Evolutionary conservation across 108 stramenopile species (phyloP), one percentile per base, ranked within the genome.

Genomic region (Cyclotella atomus): DNA sequence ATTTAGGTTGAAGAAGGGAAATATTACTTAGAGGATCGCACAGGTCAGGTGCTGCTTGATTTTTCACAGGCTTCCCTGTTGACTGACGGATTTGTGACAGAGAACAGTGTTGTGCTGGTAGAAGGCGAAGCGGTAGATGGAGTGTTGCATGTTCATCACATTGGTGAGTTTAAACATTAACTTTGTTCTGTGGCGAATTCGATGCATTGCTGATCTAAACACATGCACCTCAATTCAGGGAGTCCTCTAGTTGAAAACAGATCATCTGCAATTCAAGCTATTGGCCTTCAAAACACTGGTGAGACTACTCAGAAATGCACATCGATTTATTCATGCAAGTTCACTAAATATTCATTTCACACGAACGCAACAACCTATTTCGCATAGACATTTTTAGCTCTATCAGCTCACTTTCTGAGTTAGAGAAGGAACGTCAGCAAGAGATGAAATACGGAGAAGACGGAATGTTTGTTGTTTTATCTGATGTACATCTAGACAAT

Each of bases 401-500:
- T 23, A 87, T 88, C 52, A 79, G 83, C 32, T 83, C 88, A 17
- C 75, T 88, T 52, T 76, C 89, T 33, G 83, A 89, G 61, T 47
- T 83, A 16, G 75, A 79, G 44, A 84, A 86, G 71, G 64, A 82
- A 19, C 86, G 86, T 41, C 52, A 86, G 23, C 68, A 88, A 65
- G 83, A 89, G 66, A 69, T 85, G 63, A 65, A 72, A 64, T 71
- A 86, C 55, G 76, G 65, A 21, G 59, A 67, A 61, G 88, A 91
- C 28, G 77, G 87, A 9, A 89, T 89, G 87, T 89, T 97, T 53
- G 91, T 97, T 15, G 57, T 97, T 47, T 46, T 97, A 27, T 93
- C 92, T 0, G 91, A 98, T 60, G 84, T 97, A 17, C 85, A 93
- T 61, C 76, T 98, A 56, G 97, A 98, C 81, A 93, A 93, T 53